Evolutionary conservation across 768 basidiomycete genomes (phyloP).

Genomic region (Auriscalpium orientale): DNA sequence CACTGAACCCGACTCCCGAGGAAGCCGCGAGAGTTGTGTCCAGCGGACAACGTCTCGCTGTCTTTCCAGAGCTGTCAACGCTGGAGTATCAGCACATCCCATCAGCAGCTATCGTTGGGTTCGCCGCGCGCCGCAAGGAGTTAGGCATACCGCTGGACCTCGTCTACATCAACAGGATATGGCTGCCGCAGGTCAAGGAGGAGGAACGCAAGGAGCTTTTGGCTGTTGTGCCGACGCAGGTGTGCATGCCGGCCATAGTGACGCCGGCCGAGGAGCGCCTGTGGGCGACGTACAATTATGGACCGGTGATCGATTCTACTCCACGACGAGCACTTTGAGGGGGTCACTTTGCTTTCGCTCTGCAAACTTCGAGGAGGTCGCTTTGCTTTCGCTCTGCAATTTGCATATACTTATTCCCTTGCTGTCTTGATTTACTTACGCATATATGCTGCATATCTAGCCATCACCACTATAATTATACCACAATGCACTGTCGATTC

Average conservation of each 20-base stretch:
- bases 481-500: not conserved
- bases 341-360: too few relatives aligned
- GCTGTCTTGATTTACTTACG: too few relatives aligned
- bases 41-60: not conserved
- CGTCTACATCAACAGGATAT: conserved; percentile 4
- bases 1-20: not conserved
- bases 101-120: not conserved
- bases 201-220: not conserved
- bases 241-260: not conserved
- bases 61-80: conserved; percentile 5
- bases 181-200: not conserved
- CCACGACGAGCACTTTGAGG: too few relatives aligned
- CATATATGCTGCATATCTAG: too few relatives aligned
- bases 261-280: not conserved
- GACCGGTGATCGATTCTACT: too few relatives aligned
- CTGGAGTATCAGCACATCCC: conserved; percentile 5
- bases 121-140: not conserved
- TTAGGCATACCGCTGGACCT: conserved; percentile 1
- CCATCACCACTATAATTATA: too few relatives aligned
- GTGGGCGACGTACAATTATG: not conserved
- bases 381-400: too few relatives aligned
- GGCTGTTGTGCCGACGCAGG: not conserved
- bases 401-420: too few relatives aligned
- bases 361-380: too few relatives aligned
- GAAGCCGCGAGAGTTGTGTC: not conserved